Conservation (phyloP, 2,329 filamentous ascomycete genomes). For the Blumeriella jaapii region DNA sequence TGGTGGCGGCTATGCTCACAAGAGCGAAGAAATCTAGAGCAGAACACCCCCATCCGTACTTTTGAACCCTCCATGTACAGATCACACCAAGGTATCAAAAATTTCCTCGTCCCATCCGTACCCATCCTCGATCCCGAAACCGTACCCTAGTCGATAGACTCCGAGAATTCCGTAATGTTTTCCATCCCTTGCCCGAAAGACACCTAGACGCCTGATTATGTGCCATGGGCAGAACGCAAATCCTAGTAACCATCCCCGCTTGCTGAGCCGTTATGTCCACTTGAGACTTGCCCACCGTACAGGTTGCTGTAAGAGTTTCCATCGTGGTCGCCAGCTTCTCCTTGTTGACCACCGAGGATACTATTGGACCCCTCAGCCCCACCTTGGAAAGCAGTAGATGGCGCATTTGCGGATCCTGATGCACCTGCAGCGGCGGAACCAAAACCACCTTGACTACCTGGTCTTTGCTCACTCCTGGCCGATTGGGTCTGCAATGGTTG, state of each 20-base stretch:
- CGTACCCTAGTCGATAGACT: slow-evolving; percentile 24
- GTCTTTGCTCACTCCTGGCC: slow-evolving; percentile 50
- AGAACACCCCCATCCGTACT: slow-evolving; percentile 17
- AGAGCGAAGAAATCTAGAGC: slow-evolving; percentile 25
- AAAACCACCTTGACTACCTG: slow-evolving; percentile 42
- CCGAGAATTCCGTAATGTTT: slow-evolving; percentile 14
- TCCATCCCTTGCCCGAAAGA: slow-evolving; percentile 9
- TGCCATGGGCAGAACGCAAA: slow-evolving; percentile 6
- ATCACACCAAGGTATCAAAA: slow-evolving; percentile 12
- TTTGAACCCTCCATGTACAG: slow-evolving; percentile 26
- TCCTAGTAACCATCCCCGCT: slow-evolving; percentile 23
- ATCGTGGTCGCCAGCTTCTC: slow-evolving; percentile 27
- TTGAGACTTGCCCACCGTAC: slow-evolving; percentile 37
- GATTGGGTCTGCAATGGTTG: slow-evolving; percentile 55
- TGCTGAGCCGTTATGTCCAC: slow-evolving; percentile 44
- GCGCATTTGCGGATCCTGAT: slow-evolving; percentile 26
- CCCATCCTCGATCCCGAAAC: slow-evolving; percentile 16
- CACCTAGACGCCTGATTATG: slow-evolving; percentile 15
- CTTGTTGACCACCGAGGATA: slow-evolving; percentile 25
- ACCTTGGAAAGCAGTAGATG: slow-evolving; percentile 22
- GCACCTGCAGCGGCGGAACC: slow-evolving; percentile 31
- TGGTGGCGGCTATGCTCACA: slow-evolving; percentile 16
- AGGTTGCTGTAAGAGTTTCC: slow-evolving; percentile 29
- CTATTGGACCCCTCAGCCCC: slow-evolving; percentile 26
- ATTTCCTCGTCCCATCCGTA: slow-evolving; percentile 9